Base-by-base conservation (phyloP, 2,329 filamentous ascomycete genomes). In the Drechslerella coelobrocha region DNA sequence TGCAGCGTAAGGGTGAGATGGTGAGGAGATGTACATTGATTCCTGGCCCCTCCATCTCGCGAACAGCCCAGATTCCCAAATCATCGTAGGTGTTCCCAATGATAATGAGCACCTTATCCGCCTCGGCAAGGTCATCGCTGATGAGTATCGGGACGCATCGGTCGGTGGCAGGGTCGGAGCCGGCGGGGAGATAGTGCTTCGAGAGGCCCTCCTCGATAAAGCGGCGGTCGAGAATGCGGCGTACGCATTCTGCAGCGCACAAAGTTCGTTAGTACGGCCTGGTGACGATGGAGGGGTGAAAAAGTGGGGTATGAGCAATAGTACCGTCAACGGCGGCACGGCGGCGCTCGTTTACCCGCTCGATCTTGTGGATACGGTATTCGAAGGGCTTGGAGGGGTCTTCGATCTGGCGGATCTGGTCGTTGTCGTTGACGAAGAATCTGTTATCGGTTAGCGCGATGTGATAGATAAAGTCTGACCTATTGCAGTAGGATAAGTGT, bases 321-420 rank as follows among this genome's bases (percentile, higher is more conserved):
- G 60, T 78, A 90, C 91, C 80, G 75, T 95, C 88, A 79, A 96
- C 86, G 39, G 87, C 83, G 73, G 89, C 89, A 17, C 88, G 84
- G 75, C 91, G 90, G 19, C 88, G 82, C 41, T 88, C 84, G 78
- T 96, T 96, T 79, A 88, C 84, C 37, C 91, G 87, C n/a, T 85
- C 81, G 78, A 57, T 57, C 74, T 85, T 87, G 77, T 85, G 88
- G 57, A 89, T 79, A 77, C 86, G 88, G 82, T 84, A 96, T 74
- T 90, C 84, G 81, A 91, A 96, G 76, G 87, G 88, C 73, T 84
- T 81, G 26, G 88, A 83, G 0, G 89, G 87, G 34, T 91, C 81
- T 21, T 84, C 81, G 60, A 90, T 88, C 71, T 83, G 87, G 51
- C 89, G 87, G 72, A 96, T 84, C 76, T 93, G 86, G 74, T 93